Conservation (phyloP, 768 basidiomycete species). For the Suillus occidentalis region DNA sequence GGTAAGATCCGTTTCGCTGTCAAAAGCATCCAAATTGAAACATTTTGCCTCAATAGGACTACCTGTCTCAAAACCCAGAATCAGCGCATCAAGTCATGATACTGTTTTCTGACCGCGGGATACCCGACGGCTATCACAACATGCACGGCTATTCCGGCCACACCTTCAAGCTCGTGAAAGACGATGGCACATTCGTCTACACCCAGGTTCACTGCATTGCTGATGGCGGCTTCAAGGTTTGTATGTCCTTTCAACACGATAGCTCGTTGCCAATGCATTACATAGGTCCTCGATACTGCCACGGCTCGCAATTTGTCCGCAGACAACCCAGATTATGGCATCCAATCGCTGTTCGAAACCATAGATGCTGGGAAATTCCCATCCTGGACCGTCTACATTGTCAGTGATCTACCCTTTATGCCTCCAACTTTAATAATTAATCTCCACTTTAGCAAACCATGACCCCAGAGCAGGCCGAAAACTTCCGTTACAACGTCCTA, state of each 20-base stretch:
- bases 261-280: slow-evolving; percentile 10
- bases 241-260: background rate
- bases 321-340: slow-evolving; percentile 84
- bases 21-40: slow-evolving; percentile 34
- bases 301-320: slow-evolving; percentile 67
- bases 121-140: slow-evolving; percentile 84
- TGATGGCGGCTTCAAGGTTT: slow-evolving; percentile 81
- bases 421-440: slow-evolving; percentile 7
- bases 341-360: slow-evolving; percentile 71
- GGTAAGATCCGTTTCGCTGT: slow-evolving; percentile 40
- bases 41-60: slow-evolving; percentile 57
- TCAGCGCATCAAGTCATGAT: slow-evolving; percentile 89
- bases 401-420: slow-evolving; percentile 34
- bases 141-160: slow-evolving; percentile 95
- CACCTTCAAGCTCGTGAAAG: slow-evolving; percentile 86
- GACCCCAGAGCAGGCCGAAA: slow-evolving; percentile 89
- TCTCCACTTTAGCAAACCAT: slow-evolving; percentile 71
- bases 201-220: slow-evolving; percentile 81
- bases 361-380: slow-evolving; percentile 84
- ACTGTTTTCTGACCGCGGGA: slow-evolving; percentile 92
- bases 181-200: slow-evolving; percentile 81
- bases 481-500: slow-evolving; percentile 86
- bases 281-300: slow-evolving; percentile 67
- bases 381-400: slow-evolving; percentile 85
- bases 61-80: slow-evolving; percentile 84